Base-by-base conservation (phyloP, 495 filamentous ascomycete species). In the Aspergillus haitiensis region DNA sequence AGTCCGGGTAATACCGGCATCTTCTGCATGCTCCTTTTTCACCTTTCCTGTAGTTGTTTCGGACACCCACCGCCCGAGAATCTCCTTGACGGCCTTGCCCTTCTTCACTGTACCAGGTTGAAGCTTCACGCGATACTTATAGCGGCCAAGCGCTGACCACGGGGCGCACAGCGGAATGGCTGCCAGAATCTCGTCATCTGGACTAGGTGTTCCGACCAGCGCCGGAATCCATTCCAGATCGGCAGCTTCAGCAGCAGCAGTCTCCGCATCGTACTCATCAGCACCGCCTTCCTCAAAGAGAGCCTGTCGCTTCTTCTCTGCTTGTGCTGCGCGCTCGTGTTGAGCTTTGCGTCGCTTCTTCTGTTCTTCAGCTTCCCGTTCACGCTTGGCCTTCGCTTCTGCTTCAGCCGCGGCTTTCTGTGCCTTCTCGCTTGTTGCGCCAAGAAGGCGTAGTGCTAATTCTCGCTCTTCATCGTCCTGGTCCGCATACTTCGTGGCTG, bases 391-490 rank as follows among this genome's bases (percentile, higher is more conserved):
- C 67, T 81, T 81, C 49, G 75, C 74, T 58, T 75, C 75, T 7
- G 80, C 76, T n/a, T 78, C 76, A 8, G 76, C 74, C 33, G 74
- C 78, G 2, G 75, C 76, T 60, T 77, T 84, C 52, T 77, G 71
- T 9, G 79, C 77, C 60, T 81, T 79, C 56, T 71, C 78, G 1
- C 85, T 83, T 54, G 85, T 77, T 11, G 89, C 86, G 42, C 94
- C 94, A 10, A 97, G 85, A 13, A 97, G 79, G 13, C 84, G 82
- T 68, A 97, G 86, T 55, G 92, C 92, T 1, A 93, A 80, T 36
- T 81, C 84, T 42, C 92, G 89, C 62, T 98, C 94, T 67, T 94
- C 92, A 15, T 95, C 92, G 66, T 97, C 92, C 80, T 98, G 94
- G 65, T 95, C 81, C 35, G 91, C 92, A 72, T 98, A 98, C 74